These are phyloP conservation scores for Verruconis gallopava DNA, from an alignment of 2,329 filamentous ascomycete genomes.

Conservation along the genomic window DNA sequence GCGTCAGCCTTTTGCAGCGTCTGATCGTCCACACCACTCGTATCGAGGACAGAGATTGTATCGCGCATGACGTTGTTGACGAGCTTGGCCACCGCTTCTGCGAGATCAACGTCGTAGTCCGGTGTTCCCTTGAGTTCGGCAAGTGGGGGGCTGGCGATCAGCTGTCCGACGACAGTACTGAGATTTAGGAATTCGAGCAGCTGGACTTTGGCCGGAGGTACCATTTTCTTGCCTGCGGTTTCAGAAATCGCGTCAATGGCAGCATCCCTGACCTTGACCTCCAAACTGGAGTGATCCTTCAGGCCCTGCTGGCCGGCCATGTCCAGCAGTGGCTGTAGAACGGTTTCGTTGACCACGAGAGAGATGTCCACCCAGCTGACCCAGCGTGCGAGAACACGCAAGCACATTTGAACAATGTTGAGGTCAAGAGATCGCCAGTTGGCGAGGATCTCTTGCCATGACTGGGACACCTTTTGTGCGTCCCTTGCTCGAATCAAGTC, in stretches of 20 bases:
- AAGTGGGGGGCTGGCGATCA: slow-evolving; percentile 71
- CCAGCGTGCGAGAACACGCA: slow-evolving; percentile 92
- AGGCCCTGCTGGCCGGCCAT: slow-evolving; percentile 63
- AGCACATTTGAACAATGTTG: slow-evolving; percentile 72
- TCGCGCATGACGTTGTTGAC: slow-evolving; percentile 84
- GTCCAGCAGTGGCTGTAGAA: slow-evolving; percentile 74
- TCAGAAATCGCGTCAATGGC: slow-evolving; percentile 93
- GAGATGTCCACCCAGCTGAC: slow-evolving; percentile 98
- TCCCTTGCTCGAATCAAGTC: slow-evolving; percentile 79
- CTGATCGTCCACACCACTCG: slow-evolving; percentile 46
- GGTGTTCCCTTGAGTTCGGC: slow-evolving; percentile 66
- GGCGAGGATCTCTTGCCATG: slow-evolving; percentile 82
- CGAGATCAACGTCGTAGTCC: slow-evolving; percentile 88
- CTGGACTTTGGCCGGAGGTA: slow-evolving; percentile 79
- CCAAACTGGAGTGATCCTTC: slow-evolving; percentile 15
- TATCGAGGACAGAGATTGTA: slow-evolving; percentile 75
- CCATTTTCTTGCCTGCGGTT: slow-evolving; percentile 98
- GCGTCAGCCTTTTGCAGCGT: slow-evolving; percentile 65
- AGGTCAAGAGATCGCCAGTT: slow-evolving; percentile 56
- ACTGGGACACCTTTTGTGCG: slow-evolving; percentile 72
- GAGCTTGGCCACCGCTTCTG: slow-evolving; percentile 87
- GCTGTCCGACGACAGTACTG: slow-evolving; percentile 69
- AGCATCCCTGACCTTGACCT: slow-evolving; percentile 55
- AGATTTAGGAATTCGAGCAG: slow-evolving; percentile 87
- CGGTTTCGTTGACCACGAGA: slow-evolving; percentile 77